These are phyloP conservation scores for Trichosphaerium sp. DNA, from an alignment of 78 protist species.

Conservation along the genomic window DNA sequence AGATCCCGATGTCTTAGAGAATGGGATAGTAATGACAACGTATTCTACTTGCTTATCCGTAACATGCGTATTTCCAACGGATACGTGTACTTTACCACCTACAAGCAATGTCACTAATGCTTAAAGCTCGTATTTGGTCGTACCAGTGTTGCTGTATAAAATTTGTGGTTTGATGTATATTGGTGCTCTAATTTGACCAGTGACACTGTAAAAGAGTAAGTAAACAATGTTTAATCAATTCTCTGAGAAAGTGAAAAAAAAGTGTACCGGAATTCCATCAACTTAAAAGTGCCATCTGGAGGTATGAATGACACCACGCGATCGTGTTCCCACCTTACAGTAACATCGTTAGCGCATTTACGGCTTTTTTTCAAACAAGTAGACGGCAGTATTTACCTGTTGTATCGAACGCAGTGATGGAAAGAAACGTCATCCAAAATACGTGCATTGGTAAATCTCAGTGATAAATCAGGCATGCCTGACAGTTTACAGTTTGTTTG, in stretches of 20 bases:
- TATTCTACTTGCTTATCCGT: too few relatives aligned
- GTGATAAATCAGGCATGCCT: constrained; percentile 71
- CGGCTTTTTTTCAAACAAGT: too few relatives aligned
- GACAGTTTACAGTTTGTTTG: constrained; percentile 21
- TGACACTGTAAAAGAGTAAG: background rate
- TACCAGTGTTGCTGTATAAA: constrained; percentile 24
- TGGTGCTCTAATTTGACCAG: constrained; percentile 39
- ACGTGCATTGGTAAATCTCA: constrained; percentile 52
- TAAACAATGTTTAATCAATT: too few relatives aligned
- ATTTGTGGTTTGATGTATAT: constrained; percentile 59
- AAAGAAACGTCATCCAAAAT: constrained; percentile 63
- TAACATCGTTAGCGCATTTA: too few relatives aligned
- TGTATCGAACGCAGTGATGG: constrained; percentile 75
- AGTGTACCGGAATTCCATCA: constrained; percentile 30
- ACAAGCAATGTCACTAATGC: too few relatives aligned
- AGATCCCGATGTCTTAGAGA: constrained; percentile 33
- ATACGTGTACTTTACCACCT: too few relatives aligned
- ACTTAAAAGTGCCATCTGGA: constrained; percentile 66
- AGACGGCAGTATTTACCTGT: too few relatives aligned
- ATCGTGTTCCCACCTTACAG: constrained; percentile 52
- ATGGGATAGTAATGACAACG: constrained; percentile 53
- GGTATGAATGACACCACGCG: constrained; percentile 56
- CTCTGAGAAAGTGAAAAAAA: too few relatives aligned
- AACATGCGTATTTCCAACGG: too few relatives aligned
- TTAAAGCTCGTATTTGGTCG: too few relatives aligned